Base-by-base conservation (phyloP, 768 basidiomycete genomes). In the Serendipita indica region DNA sequence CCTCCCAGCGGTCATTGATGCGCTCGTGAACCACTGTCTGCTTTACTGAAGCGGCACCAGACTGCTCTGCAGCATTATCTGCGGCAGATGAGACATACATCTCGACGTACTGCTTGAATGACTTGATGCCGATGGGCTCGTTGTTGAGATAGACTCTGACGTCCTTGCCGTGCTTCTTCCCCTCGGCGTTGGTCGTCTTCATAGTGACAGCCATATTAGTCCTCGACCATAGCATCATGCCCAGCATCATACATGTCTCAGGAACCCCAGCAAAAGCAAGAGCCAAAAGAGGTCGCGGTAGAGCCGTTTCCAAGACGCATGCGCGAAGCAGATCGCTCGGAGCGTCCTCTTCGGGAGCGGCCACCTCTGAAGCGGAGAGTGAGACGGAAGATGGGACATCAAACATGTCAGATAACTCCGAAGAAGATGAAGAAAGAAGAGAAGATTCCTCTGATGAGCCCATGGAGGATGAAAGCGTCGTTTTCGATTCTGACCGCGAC, bases 161-260 rank as follows among this genome's bases (percentile, higher is more conserved):
- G 41, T 43, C 41, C 18, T 43, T 37, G 35, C 35, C 45, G 22
- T 46, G 45, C 25, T 46, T 46, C 45, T 46, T 46, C 22, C 45
- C 45, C 2, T 46, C 45, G 22, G 45, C 13, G 45, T 46, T 46
- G 14, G 22, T 25, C 22, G 45, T 46, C 70, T 79, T 89, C 60
- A 89, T 79, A 4, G 91, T 93, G n/a, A 96, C 96, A 1, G 93
- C 90, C 79, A 99, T 79, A 68, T 99, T 94, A 69, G n/a, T n/a
- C 6, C 16, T 7, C 41, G 5, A 43, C 41, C 18, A 7, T n/a
- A n/a, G 16, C 41, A 43, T 18, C 6, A 43, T 43, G 41, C 27
- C 41, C 41, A 43, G 18, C 16, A 25, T 43, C 27, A 43, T 43
- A 7, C 41, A 43, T 43, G 41, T 43, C 18, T 43, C 41, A 2